Base-by-base conservation (phyloP, 352 stramenopile genomes). In the Heterotrichella gracilis region DNA sequence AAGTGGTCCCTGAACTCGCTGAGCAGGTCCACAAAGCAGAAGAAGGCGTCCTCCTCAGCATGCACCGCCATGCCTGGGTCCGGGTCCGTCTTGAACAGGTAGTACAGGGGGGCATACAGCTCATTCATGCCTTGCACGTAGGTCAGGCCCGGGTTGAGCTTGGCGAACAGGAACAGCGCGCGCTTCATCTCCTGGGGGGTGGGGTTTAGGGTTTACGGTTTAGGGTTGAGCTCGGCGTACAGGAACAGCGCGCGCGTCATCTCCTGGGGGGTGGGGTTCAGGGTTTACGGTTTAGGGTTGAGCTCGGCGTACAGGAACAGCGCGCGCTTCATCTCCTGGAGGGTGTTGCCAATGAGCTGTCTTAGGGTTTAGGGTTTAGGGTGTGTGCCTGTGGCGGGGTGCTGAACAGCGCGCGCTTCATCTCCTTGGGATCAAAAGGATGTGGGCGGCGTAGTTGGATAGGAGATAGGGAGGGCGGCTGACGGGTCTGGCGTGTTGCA, bases 51-150 rank as follows among this genome's bases (percentile, higher is more conserved):
- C n/a, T 77, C 79, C 73, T 88, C 82, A 22, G 75, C 73, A 0
- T 76, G 73, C 77, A 79, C 81, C 64, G 77, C 72, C 19, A 75
- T 73, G 69, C 77, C 78, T 1, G 71, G 68, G 70, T 83, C 81
- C 39, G 79, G 24, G 22, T 73, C 69, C 41, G 69, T 77, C 0
- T 75, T 79, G 22, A 86, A 76, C 20, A 85, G 79, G 41, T 82
- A 86, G 64, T 85, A 80, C 1, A 89, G 72, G 2, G 81, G 83
- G 4, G 77, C 81, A 3, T 83, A 71, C 69, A 89, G 78, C 76
- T 89, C 83, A 72, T 89, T 89, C 83, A 89, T 89, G 23, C 83
- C 83, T 72, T 89, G 83, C 4, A 88, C 81, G 70, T 89, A 89
- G 17, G 76, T 73, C 68, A 86, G 79, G 23, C 80, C 81, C 42